These are phyloP conservation scores for Trypanosoma brucei DNA, from an alignment of 208 protist genomes.

Conservation along the genomic window DNA sequence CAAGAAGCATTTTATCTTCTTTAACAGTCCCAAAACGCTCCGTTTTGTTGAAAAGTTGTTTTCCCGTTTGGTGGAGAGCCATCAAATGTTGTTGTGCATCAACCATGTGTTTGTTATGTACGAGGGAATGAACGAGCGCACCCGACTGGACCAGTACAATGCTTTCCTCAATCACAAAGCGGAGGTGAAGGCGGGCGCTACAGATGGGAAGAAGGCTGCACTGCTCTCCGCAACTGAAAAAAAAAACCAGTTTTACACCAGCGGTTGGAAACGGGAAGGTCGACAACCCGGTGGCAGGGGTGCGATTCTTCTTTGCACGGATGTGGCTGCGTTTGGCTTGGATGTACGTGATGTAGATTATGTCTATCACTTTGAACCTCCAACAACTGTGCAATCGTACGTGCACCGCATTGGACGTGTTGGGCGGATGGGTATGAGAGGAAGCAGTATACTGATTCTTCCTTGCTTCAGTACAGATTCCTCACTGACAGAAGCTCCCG, in stretches of 20 bases:
- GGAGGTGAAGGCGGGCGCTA: not conserved
- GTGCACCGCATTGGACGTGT: constrained; percentile 89
- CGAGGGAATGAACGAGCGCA: constrained; percentile 73
- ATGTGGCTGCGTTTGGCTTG: constrained; percentile 85
- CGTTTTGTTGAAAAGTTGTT: constrained; percentile 73
- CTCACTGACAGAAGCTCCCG: constrained; percentile 27
- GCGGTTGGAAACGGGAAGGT: constrained; percentile 77
- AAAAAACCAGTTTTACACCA: constrained; percentile 67
- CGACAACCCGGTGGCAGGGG: constrained; percentile 55
- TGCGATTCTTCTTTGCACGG: constrained; percentile 86
- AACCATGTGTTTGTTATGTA: constrained; percentile 77
- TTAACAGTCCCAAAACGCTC: constrained; percentile 71
- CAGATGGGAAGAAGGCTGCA: constrained; percentile 22
- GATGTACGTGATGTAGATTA: constrained; percentile 92
- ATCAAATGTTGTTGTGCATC: constrained; percentile 59
- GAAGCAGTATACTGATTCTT: constrained; percentile 78
- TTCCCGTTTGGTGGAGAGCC: constrained; percentile 30
- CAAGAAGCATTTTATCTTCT: constrained; percentile 92
- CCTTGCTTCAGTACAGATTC: constrained; percentile 33
- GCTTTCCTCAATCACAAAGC: constrained; percentile 63
- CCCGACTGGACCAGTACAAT: constrained; percentile 81
- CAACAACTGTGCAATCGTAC: constrained; percentile 71
- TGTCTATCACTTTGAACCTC: constrained; percentile 89
- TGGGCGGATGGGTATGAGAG: constrained; percentile 85
- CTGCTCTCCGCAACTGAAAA: constrained; percentile 57